Evolutionary conservation across 371 early-diverging fungal species (phyloP).

Genomic region (Mucor irregularis): DNA sequence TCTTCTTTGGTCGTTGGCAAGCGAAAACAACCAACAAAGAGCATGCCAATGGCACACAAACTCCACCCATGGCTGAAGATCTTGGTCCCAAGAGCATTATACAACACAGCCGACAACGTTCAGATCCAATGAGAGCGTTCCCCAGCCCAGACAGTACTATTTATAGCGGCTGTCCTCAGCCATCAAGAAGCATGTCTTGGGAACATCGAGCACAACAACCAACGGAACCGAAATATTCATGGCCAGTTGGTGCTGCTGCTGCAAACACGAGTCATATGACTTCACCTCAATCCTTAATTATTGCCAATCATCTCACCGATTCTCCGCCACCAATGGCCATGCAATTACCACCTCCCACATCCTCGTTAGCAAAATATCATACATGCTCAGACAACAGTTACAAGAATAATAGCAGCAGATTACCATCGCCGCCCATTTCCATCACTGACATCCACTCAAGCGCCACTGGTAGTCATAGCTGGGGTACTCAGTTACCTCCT

Average conservation of each 20-base stretch:
- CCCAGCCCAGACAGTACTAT: slow-evolving; percentile 23
- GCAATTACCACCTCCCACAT: not conserved
- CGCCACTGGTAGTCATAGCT: slow-evolving; percentile 8
- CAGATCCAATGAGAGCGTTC: slow-evolving; percentile 4
- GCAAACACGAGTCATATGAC: not conserved
- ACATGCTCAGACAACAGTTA: slow-evolving; percentile 5
- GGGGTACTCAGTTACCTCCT: slow-evolving; percentile 21
- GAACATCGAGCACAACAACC: not conserved
- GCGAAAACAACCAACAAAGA: not conserved
- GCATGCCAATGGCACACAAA: no score
- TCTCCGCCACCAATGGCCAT: slow-evolving; percentile 1
- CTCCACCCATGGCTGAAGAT: not conserved
- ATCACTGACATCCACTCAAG: slow-evolving; percentile 6
- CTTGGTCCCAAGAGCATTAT: not conserved
- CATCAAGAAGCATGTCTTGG: not conserved
- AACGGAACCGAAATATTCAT: no score
- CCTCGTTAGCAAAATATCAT: slow-evolving; percentile 13
- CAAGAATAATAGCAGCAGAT: not conserved
- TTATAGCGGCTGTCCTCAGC: no score
- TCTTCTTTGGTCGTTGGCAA: slow-evolving; percentile 25
- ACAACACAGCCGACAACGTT: not conserved
- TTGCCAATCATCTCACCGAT: not conserved
- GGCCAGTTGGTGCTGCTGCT: no score
- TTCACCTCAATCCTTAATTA: not conserved
- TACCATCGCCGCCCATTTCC: slow-evolving; percentile 11